Evolutionary conservation across 2,329 filamentous ascomycete genomes (phyloP).

Genomic region (Ceratocystis lukuohia): DNA sequence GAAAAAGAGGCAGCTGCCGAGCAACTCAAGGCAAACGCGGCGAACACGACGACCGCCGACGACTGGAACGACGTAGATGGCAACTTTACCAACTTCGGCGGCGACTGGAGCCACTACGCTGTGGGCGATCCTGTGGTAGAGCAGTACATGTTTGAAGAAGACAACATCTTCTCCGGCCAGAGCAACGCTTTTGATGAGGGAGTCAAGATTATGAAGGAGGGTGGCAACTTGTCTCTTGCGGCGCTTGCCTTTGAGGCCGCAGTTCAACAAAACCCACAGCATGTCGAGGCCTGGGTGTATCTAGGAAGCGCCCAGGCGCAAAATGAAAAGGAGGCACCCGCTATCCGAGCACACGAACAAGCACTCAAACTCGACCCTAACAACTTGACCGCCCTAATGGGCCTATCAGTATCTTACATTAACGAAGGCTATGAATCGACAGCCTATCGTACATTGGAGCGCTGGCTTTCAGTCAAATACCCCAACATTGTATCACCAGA

Average conservation of each 20-base stretch:
- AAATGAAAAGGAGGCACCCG: conserved; percentile 95
- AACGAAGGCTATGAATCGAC: conserved; percentile 98
- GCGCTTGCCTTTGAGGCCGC: conserved; percentile 93
- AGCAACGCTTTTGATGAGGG: conserved; percentile 85
- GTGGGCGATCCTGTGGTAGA: conserved; percentile 62
- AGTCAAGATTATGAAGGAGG: conserved; percentile 80
- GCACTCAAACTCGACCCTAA: conserved; percentile 76
- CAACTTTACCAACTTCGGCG: conserved; percentile 48
- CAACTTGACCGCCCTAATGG: conserved; percentile 86
- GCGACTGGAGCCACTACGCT: conserved; percentile 50
- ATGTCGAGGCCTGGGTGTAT: conserved; percentile 87
- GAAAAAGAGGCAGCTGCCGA: conserved; percentile 30
- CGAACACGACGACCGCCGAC: conserved; percentile 38
- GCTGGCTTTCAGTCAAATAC: conserved; percentile 94
- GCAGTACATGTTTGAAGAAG: conserved; percentile 86
- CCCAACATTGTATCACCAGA: conserved; percentile 63
- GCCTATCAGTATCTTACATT: conserved; percentile 88
- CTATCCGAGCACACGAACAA: conserved; percentile 85
- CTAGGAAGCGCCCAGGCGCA: conserved; percentile 88
- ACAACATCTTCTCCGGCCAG: conserved; percentile 75
- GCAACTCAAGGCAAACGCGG: conserved; percentile 16
- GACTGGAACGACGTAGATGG: conserved; percentile 51
- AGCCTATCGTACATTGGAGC: conserved; percentile 88
- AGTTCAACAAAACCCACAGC: conserved; percentile 73
- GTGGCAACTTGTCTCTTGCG: conserved; percentile 85